Evolutionary conservation across 2,329 filamentous ascomycete species (phyloP).

Genomic region (Chalaropsis thielavioides): DNA sequence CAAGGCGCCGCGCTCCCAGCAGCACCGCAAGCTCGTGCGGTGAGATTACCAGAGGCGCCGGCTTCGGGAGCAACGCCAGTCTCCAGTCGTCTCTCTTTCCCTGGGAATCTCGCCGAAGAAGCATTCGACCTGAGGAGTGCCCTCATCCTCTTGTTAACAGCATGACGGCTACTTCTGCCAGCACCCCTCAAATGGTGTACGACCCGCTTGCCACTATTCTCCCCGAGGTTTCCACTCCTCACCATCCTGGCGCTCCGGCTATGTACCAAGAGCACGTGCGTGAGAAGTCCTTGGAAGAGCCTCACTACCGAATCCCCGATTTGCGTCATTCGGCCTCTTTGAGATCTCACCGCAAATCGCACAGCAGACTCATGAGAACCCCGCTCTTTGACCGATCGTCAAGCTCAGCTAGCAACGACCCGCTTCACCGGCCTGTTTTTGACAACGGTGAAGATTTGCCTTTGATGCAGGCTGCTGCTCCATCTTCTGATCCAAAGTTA

Average conservation of each 20-base stretch:
- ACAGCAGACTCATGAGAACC: constrained; percentile 10
- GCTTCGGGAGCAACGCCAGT: constrained; percentile 2
- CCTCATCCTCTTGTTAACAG: constrained; percentile 20
- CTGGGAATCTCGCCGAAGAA: constrained; percentile 30
- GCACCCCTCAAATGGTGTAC: constrained; percentile 22
- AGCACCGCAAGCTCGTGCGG: constrained; percentile 50
- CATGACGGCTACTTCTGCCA: constrained; percentile 3
- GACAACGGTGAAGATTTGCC: constrained; percentile 15
- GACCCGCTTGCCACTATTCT: constrained; percentile 30
- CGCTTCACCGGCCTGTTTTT: constrained; percentile 16
- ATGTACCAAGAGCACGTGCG: constrained; percentile 16
- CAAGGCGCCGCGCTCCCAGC: constrained; percentile 43
- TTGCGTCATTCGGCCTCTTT: constrained; percentile 15
- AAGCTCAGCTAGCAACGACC: not conserved
- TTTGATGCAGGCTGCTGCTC: not conserved
- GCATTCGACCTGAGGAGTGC: constrained; percentile 35
- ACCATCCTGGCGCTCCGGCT: constrained; percentile 11
- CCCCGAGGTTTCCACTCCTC: constrained; percentile 19
- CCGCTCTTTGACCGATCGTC: not conserved
- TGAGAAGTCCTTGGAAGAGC: constrained; percentile 16
- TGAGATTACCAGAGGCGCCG: constrained; percentile 30
- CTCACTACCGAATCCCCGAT: constrained; percentile 1
- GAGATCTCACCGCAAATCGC: constrained; percentile 16
- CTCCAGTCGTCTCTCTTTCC: constrained; percentile 30
- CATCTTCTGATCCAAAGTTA: not conserved